Evolutionary conservation across 2,329 filamentous ascomycete species (phyloP).

Genomic region (Rhexocercosporidium sp.): DNA sequence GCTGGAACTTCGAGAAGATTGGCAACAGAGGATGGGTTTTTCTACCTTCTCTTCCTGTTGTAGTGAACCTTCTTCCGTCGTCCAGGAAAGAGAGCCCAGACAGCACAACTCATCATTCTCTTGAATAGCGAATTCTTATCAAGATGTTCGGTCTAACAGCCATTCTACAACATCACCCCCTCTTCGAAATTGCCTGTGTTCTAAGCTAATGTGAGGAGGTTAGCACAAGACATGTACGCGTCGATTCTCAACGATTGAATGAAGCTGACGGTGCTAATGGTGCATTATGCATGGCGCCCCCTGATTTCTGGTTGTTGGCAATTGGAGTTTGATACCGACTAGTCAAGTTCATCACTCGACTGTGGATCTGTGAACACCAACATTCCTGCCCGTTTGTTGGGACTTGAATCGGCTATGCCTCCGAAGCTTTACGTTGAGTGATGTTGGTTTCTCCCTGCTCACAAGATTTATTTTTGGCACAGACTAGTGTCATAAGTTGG

Average conservation of each 20-base stretch:
- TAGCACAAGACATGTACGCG: background rate
- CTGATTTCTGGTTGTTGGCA: background rate
- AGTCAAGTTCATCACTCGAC: background rate
- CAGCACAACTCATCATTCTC: background rate
- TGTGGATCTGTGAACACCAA: background rate
- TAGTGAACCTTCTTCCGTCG: background rate
- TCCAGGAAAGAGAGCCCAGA: background rate
- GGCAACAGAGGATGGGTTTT: background rate
- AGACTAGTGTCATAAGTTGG: no score
- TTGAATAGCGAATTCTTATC: background rate
- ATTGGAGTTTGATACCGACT: background rate
- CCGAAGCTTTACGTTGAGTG: background rate
- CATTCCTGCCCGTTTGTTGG: background rate
- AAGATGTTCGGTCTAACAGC: background rate
- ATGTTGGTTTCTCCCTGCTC: background rate
- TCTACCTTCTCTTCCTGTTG: background rate
- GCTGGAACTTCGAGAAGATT: background rate
- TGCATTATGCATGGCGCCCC: background rate
- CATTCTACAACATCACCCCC: background rate
- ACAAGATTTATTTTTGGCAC: no score
- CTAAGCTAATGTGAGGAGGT: background rate
- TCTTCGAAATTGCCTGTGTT: background rate
- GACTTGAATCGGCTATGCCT: background rate
- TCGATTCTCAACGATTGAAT: background rate
- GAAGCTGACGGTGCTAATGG: background rate